phyloP scores from a whole-genome alignment of 768 basidiomycete species.

The Auricularia cornea region DNA sequence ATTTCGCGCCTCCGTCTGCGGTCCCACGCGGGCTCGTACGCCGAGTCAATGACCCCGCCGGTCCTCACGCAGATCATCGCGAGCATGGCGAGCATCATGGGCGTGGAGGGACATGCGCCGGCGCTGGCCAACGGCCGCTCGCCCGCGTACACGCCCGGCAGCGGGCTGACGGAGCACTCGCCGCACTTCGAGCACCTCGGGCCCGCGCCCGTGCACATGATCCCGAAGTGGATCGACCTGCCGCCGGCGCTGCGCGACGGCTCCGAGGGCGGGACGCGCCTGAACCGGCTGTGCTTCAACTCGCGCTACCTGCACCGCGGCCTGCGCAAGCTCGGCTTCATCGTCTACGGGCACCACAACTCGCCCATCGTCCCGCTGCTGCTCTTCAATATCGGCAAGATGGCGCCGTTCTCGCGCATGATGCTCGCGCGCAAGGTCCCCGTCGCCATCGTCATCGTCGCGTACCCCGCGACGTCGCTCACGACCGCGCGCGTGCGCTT shows the following conservation, averaged over 20 bases:
- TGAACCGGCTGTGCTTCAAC: constrained; percentile 91
- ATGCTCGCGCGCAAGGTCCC: constrained; percentile 73
- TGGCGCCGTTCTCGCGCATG: constrained; percentile 83
- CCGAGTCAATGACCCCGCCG: constrained; percentile 84
- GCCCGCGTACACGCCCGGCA: constrained; percentile 23
- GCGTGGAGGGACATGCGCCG: constrained; percentile 40
- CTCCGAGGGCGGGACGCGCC: constrained; percentile 69
- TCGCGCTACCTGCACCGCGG: constrained; percentile 83
- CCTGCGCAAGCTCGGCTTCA: constrained; percentile 88
- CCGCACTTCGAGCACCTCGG: constrained; percentile 45
- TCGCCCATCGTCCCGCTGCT: constrained; percentile 92
- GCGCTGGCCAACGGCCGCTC: constrained; percentile 21
- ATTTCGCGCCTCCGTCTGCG: constrained; percentile 76
- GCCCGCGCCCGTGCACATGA: constrained; percentile 50
- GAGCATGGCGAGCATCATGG: constrained; percentile 97
- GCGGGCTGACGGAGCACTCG: constrained; percentile 16
- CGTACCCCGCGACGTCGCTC: constrained; percentile 84
- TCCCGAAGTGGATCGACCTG: constrained; percentile 76
- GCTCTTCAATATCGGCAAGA: constrained; percentile 89
- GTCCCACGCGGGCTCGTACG: constrained; percentile 77
- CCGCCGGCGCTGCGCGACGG: constrained; percentile 70
- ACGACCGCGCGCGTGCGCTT: constrained; percentile 85
- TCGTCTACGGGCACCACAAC: constrained; percentile 85
- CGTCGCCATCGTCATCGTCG: constrained; percentile 83
- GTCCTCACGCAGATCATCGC: constrained; percentile 87